Percentiles rank a stretch among this genome's conserved stretches.
Conservation (phyloP, 129 eudicot species). For the Dittrichia graveolens region DNA sequence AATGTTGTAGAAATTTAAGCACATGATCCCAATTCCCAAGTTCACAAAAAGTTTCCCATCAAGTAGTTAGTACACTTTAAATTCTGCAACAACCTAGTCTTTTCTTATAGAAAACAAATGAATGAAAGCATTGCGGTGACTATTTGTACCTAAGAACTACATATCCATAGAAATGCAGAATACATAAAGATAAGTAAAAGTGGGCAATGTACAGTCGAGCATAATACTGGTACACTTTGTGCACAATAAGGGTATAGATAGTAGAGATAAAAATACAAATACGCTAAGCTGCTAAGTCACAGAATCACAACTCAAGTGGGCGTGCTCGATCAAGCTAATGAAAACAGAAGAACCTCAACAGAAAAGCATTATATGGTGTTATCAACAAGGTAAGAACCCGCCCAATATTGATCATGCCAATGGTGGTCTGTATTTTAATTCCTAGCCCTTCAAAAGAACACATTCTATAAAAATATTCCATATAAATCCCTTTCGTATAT, state of each 20-base stretch:
- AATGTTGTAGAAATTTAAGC: too few species aligned
- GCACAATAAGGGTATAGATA: neutral
- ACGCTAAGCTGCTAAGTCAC: neutral
- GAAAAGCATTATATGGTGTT: neutral
- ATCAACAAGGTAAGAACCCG: conserved; percentile 1
- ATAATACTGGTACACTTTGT: neutral
- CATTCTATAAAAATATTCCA: neutral
- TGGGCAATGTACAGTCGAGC: too few species aligned
- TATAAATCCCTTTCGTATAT: neutral
- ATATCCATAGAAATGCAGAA: too few species aligned
- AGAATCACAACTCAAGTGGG: neutral
- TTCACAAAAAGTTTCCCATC: too few species aligned
- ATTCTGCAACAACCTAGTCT: too few species aligned
- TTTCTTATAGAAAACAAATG: too few species aligned
- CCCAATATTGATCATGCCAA: neutral
- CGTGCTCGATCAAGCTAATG: neutral
- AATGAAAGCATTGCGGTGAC: too few species aligned
- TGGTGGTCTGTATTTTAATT: neutral
- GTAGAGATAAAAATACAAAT: neutral
- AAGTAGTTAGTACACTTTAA: too few species aligned
- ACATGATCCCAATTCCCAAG: too few species aligned
- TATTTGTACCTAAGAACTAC: too few species aligned
- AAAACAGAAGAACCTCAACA: neutral
- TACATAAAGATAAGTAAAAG: too few species aligned
- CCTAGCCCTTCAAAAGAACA: conserved; percentile 1